Base-by-base conservation (phyloP, 2,329 filamentous ascomycete species). In the Colletotrichum agaves region DNA sequence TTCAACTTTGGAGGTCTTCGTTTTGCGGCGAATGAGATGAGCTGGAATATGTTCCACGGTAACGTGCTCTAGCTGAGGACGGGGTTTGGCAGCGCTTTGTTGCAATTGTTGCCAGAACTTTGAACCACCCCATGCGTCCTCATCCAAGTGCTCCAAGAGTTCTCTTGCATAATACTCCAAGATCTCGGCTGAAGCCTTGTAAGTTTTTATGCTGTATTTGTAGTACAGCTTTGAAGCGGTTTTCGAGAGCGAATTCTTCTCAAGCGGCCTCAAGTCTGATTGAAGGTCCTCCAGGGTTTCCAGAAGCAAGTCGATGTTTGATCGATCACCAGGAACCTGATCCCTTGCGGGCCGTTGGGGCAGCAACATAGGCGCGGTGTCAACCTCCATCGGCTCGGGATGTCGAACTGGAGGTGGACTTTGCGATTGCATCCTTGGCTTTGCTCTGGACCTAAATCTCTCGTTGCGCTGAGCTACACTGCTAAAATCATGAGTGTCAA, bases 151-250 rank as follows among this genome's bases (percentile, higher is more conserved):
- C 23, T 69, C 50, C 15, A 61, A 10, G 10, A 84, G 72, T 15
- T 79, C 76, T 12, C 68, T 71, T 0, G 80, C 75, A 47, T 79
- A 81, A 56, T 79, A 82, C 5, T 73, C 70, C 2, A 79, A 72
- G 4, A 84, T 72, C 35, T 81, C 76, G 15, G 70, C 58, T 4
- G 75, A 69, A 0, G 69, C 73, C 4, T 60, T 53, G 52, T 83
- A 82, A 1, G 74, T 49, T 19, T 73, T 74, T 8, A 84, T 77
- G 44, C 71, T 80, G 70, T 77, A 79, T 31, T 75, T 75, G 63
- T 75, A 69, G 53, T 78, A 82, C 4, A 84, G 39, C 7, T 74
- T 72, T 17, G 72, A 64, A 44, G 79, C 77, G 3, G 83, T 61
- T 35, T 73, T 78, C 5, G 67, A 72, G 6, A 71, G 56, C 5